These are phyloP conservation scores for Dillenia suffruticosa DNA, from an alignment of 164 flowering plant genomes.

Conservation along the genomic window DNA sequence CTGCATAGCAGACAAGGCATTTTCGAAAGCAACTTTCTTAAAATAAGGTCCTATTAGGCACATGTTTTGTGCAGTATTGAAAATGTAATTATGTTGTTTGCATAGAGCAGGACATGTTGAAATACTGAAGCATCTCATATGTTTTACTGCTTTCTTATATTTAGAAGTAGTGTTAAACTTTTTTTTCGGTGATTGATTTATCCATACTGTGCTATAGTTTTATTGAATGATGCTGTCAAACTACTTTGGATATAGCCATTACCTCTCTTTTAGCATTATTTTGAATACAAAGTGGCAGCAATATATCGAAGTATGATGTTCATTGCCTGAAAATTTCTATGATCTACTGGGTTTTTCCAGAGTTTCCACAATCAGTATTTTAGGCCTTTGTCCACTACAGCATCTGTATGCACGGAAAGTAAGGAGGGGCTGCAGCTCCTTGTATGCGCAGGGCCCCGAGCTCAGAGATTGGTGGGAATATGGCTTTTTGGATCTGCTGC, in stretches of 20 bases:
- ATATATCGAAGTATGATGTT: neutral
- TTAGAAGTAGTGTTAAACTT: too few species aligned
- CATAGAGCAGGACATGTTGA: too few species aligned
- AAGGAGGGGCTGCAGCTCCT: constrained; percentile 60
- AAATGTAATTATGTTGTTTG: too few species aligned
- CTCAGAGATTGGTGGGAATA: constrained; percentile 80
- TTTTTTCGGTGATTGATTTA: too few species aligned
- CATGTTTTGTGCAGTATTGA: too few species aligned
- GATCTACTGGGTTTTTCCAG: constrained; percentile 22
- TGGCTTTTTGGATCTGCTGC: constrained; percentile 97
- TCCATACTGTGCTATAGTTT: too few species aligned
- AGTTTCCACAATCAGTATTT: constrained; percentile 28
- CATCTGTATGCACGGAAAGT: constrained; percentile 28
- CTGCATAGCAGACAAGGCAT: too few species aligned
- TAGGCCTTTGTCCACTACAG: constrained; percentile 52
- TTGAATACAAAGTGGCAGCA: neutral
- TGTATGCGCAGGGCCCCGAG: constrained; percentile 76
- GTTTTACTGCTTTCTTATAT: too few species aligned
- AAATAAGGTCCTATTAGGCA: too few species aligned
- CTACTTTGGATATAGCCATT: neutral
- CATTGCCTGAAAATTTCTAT: neutral
- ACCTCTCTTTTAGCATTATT: neutral
- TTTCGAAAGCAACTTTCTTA: too few species aligned
- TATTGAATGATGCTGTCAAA: too few species aligned
- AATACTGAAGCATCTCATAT: too few species aligned